Evolutionary conservation across 2,329 filamentous ascomycete species (phyloP).

Genomic region (Aplosporella prunicola): DNA sequence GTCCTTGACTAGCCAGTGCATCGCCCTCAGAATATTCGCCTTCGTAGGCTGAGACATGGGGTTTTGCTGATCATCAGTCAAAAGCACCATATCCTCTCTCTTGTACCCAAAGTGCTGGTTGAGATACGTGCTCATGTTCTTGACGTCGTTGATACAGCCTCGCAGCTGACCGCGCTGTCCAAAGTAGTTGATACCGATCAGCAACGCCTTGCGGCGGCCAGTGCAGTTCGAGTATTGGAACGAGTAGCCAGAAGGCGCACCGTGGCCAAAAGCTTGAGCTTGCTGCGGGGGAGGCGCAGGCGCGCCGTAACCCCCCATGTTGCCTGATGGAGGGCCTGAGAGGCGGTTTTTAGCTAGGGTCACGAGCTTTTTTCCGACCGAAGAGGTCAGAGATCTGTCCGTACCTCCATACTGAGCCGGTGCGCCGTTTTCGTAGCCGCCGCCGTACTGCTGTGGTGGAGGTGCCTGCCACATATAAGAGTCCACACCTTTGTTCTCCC

Average conservation of each 20-base stretch:
- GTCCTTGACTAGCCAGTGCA: slow-evolving; percentile 97
- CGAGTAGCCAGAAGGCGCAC: slow-evolving; percentile 68
- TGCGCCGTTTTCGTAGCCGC: slow-evolving; percentile 8
- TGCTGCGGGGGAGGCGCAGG: slow-evolving; percentile 56
- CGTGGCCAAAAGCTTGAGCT: slow-evolving; percentile 49
- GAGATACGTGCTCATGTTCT: slow-evolving; percentile 90
- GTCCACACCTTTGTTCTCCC: slow-evolving; percentile 20
- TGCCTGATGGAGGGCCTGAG: slow-evolving; percentile 14
- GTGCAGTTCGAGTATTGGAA: slow-evolving; percentile 92
- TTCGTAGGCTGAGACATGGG: slow-evolving; percentile 96
- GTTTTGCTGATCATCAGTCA: slow-evolving; percentile 95
- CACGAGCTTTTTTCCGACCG: slow-evolving; percentile 13
- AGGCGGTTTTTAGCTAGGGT: slow-evolving; percentile 17
- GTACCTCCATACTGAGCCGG: neutral
- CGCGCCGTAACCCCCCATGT: slow-evolving; percentile 33
- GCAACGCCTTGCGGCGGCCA: slow-evolving; percentile 74
- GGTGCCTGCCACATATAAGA: slow-evolving; percentile 18
- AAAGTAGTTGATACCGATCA: slow-evolving; percentile 97
- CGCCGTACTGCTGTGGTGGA: slow-evolving; percentile 23
- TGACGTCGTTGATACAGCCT: slow-evolving; percentile 94
- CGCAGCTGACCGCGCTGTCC: slow-evolving; percentile 80
- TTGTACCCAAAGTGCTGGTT: slow-evolving; percentile 86
- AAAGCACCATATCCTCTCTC: slow-evolving; percentile 90
- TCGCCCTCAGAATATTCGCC: slow-evolving; percentile 85
- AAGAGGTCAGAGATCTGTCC: neutral